These are phyloP conservation scores for Lentinula novae-zelandiae DNA, from an alignment of 1,284 basidiomycete genomes.

Conservation along the genomic window DNA sequence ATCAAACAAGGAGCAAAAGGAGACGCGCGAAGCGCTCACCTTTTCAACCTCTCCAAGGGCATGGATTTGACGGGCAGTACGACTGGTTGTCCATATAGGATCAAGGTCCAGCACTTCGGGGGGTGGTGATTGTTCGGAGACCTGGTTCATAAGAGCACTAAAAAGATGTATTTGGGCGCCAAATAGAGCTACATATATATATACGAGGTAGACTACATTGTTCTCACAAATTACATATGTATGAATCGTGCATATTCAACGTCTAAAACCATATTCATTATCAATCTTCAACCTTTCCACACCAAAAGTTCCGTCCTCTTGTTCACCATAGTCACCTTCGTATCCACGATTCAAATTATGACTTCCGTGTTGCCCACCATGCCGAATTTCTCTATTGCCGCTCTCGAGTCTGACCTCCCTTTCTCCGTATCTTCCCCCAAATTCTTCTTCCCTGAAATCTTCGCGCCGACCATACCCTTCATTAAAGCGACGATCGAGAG, in stretches of 20 bases:
- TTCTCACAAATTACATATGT: background rate
- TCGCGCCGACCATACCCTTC: constrained; percentile 2
- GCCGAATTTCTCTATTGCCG: constrained; percentile 1
- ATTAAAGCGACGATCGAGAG: background rate
- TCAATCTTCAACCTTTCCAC: constrained; percentile 40
- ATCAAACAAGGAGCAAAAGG: background rate
- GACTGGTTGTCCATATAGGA: constrained; percentile 76
- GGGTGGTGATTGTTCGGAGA: constrained; percentile 15
- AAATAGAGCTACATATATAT: background rate
- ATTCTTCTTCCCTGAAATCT: constrained; percentile 16
- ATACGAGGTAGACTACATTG: background rate
- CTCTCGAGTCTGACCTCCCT: background rate
- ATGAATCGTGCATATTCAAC: background rate
- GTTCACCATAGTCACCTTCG: constrained; percentile 15
- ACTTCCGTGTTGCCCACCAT: background rate
- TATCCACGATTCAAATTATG: constrained; percentile 10
- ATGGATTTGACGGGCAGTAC: constrained; percentile 77
- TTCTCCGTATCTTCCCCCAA: constrained; percentile 9
- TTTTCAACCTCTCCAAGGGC: constrained; percentile 80
- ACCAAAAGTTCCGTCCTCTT: constrained; percentile 41
- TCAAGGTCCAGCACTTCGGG: constrained; percentile 44
- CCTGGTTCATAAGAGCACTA: constrained; percentile 9
- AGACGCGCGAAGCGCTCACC: constrained; percentile 33
- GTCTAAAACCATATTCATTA: constrained; percentile 21
- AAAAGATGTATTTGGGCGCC: background rate